These are phyloP conservation scores for Fusarium tupiense DNA, from an alignment of 2,329 filamentous ascomycete species.

Conservation along the genomic window DNA sequence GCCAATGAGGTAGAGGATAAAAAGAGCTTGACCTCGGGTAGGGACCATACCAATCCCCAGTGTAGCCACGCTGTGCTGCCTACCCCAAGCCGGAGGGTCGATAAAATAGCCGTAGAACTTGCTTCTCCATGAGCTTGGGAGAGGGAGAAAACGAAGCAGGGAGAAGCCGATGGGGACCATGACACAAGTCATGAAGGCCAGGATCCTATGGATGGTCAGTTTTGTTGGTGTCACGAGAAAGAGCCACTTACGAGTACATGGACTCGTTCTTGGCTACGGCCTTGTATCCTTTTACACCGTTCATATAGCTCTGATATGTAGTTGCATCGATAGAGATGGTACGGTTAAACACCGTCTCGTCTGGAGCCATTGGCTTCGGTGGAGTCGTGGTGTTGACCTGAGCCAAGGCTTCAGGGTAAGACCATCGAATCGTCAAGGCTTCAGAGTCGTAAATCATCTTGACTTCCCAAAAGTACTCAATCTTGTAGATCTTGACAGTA, in stretches of 20 bases:
- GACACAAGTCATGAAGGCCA: constrained; percentile 36
- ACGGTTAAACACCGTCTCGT: constrained; percentile 19
- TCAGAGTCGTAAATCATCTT: constrained; percentile 22
- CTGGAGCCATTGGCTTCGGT: neutral
- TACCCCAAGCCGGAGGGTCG: constrained; percentile 42
- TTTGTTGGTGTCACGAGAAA: neutral
- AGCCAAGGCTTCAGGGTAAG: constrained; percentile 24
- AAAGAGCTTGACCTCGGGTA: constrained; percentile 55
- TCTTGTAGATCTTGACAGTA: neutral
- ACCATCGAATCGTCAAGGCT: neutral
- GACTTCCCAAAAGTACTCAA: constrained; percentile 32
- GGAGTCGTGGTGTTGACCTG: constrained; percentile 8
- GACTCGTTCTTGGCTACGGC: constrained; percentile 15
- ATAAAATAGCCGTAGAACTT: constrained; percentile 43
- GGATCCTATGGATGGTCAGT: constrained; percentile 11
- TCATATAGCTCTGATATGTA: constrained; percentile 13
- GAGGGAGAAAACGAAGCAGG: constrained; percentile 32
- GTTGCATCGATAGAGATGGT: constrained; percentile 21
- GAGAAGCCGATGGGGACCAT: constrained; percentile 36
- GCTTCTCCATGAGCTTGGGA: constrained; percentile 17
- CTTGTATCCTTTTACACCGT: constrained; percentile 9
- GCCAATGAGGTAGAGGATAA: constrained; percentile 52
- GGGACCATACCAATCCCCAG: constrained; percentile 47
- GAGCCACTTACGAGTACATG: constrained; percentile 28
- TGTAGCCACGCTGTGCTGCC: constrained; percentile 36